Evolutionary conservation across 768 basidiomycete species (phyloP).

Genomic region (Tulasnella sp.): DNA sequence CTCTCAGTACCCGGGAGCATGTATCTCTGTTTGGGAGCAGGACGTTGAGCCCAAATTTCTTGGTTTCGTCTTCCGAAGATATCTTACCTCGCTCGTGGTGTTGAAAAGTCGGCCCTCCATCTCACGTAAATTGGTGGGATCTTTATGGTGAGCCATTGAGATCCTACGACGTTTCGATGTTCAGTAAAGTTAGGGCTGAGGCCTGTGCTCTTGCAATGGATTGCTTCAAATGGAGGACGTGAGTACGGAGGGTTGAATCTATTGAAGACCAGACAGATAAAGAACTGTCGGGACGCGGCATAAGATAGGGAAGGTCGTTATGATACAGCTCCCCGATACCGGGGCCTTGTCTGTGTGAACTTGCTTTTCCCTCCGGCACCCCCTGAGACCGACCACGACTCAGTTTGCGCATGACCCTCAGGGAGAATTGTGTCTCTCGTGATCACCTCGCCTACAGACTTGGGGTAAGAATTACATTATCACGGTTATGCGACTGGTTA

Average conservation of each 20-base stretch:
- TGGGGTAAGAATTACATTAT: background rate
- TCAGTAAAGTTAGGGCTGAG: background rate
- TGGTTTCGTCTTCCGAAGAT: background rate
- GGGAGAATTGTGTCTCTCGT: background rate
- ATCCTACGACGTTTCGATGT: background rate
- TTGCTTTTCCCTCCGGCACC: background rate
- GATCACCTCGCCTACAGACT: background rate
- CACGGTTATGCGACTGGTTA: background rate
- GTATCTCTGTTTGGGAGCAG: background rate
- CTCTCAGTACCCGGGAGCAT: background rate
- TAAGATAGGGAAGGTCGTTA: background rate
- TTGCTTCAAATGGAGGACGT: no score
- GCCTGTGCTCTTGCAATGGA: background rate
- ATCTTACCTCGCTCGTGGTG: slow-evolving; percentile 29
- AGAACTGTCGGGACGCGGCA: background rate
- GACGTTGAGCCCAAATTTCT: background rate
- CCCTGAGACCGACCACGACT: background rate
- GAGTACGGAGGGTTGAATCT: no score
- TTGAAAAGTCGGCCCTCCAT: slow-evolving; percentile 31
- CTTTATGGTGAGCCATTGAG: background rate
- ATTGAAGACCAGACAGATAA: no score
- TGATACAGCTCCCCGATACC: no score
- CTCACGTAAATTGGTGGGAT: background rate
- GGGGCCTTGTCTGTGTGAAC: background rate
- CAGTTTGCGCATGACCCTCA: background rate